A percentile compares a stretch with the other conserved stretches of the same genome.
phyloP scores from a whole-genome alignment of 495 filamentous ascomycete species.

The Rusavskia elegans region DNA sequence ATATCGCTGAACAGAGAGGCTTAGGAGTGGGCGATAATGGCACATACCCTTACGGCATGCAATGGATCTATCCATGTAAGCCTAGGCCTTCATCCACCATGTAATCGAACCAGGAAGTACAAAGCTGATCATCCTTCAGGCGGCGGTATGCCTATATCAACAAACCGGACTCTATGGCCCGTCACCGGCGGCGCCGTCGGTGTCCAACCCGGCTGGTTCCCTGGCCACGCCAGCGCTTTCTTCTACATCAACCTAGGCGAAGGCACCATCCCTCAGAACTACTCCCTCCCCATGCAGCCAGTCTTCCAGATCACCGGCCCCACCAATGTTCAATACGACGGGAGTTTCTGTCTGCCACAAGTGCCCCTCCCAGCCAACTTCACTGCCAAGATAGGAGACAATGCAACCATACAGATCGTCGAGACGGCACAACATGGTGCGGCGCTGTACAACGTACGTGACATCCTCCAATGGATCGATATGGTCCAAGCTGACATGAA shows the following conservation, averaged over 20 bases:
- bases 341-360: conserved; percentile 78
- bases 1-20: conserved; percentile 26
- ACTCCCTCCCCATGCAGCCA: conserved; percentile 69
- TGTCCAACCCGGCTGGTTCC: conserved; percentile 91
- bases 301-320: conserved; percentile 82
- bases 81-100: conserved; percentile 18
- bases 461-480: background rate
- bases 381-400: conserved; percentile 61
- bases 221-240: conserved; percentile 68
- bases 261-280: conserved; percentile 70
- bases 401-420: conserved; percentile 89
- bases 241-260: conserved; percentile 92
- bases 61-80: conserved; percentile 95
- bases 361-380: conserved; percentile 68
- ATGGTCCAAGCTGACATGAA: too few relatives aligned
- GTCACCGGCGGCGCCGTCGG: conserved; percentile 70
- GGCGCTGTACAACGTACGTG: conserved; percentile 73
- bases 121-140: conserved; percentile 31
- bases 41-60: conserved; percentile 77
- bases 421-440: conserved; percentile 85
- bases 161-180: conserved; percentile 87
- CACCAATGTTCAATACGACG: conserved; percentile 62
- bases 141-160: conserved; percentile 64
- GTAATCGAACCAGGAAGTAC: background rate
- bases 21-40: conserved; percentile 29